Evolutionary conservation across 352 stramenopile genomes (phyloP).

Genomic region (Phytophthora nicotianae): DNA sequence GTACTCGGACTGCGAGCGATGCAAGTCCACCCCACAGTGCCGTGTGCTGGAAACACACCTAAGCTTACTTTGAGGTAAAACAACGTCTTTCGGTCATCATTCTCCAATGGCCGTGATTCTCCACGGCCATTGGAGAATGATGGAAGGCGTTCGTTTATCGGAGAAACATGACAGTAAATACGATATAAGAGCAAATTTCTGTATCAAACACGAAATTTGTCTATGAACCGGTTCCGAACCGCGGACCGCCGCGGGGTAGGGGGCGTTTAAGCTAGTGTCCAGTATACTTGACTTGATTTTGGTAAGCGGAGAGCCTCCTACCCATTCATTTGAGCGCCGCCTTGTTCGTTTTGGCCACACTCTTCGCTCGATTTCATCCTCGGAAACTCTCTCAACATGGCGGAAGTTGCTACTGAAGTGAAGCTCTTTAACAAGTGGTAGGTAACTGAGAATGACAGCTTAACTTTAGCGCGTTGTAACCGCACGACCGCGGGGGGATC

Average conservation of each 20-base stretch:
- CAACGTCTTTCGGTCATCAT: too few species aligned
- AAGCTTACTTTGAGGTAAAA: too few species aligned
- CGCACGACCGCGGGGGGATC: conserved; percentile 1
- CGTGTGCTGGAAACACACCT: too few species aligned
- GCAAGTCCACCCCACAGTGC: too few species aligned
- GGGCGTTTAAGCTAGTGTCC: conserved; percentile 27
- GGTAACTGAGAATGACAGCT: conserved; percentile 21
- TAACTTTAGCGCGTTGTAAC: neutral
- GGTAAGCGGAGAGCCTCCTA: conserved; percentile 71
- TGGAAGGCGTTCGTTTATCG: too few species aligned
- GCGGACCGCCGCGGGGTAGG: conserved; percentile 28
- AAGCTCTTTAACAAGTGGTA: conserved; percentile 97
- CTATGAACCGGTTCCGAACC: conserved; percentile 27
- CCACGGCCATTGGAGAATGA: too few species aligned
- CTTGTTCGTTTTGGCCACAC: conserved; percentile 13
- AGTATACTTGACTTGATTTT: conserved; percentile 67
- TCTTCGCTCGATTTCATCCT: conserved; percentile 70
- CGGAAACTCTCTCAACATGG: conserved; percentile 91
- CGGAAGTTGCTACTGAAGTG: conserved; percentile 93
- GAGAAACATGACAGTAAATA: too few species aligned
- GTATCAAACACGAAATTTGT: conserved; percentile 2
- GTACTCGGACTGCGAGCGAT: too few species aligned
- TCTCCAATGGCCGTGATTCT: too few species aligned
- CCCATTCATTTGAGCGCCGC: conserved; percentile 79
- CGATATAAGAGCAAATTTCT: conserved; percentile 21